A percentile compares a stretch with the other conserved stretches of the same genome.
phyloP scores from a whole-genome alignment of 768 basidiomycete genomes.

The Serendipita vermifera region DNA sequence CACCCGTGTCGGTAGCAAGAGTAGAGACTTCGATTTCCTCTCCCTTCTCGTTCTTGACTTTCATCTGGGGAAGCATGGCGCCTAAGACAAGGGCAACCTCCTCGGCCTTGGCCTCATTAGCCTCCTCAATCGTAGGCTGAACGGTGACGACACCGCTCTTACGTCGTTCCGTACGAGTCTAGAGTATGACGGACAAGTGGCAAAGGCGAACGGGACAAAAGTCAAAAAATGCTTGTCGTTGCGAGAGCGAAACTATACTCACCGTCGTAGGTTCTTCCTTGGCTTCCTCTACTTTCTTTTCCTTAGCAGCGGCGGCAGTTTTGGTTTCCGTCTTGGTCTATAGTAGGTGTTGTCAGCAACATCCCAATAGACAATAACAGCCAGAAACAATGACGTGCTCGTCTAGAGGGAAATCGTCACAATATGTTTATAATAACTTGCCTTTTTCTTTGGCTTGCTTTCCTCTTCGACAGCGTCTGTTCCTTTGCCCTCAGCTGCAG shows the following conservation, averaged over 20 bases:
- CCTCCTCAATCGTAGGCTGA: conserved; percentile 17
- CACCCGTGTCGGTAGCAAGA: conserved; percentile 55
- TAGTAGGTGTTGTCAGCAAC: neutral
- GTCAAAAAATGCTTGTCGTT: neutral
- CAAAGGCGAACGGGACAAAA: neutral
- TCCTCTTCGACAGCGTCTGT: neutral
- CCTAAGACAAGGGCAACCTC: conserved; percentile 47
- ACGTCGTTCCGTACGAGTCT: conserved; percentile 8
- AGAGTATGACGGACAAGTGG: conserved; percentile 1
- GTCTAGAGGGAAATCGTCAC: conserved; percentile 3
- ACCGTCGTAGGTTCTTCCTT: conserved; percentile 10
- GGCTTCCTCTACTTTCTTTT: conserved; percentile 7
- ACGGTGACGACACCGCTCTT: conserved; percentile 12
- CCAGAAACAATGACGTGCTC: neutral
- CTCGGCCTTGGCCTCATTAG: conserved; percentile 15
- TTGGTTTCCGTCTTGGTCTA: conserved; percentile 20
- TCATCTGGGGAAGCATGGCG: conserved; percentile 56
- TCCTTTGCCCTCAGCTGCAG: conserved; percentile 3
- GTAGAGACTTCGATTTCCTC: conserved; percentile 58
- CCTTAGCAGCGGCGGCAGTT: conserved; percentile 18
- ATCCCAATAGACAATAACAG: neutral
- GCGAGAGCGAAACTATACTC: neutral
- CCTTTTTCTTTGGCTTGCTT: conserved; percentile 16
- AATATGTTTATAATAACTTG: neutral
- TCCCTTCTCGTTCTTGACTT: conserved; percentile 73